Evolutionary conservation across 192 early-diverging fungal species (phyloP).

Genomic region (Phlyctochytrium bullatum): DNA sequence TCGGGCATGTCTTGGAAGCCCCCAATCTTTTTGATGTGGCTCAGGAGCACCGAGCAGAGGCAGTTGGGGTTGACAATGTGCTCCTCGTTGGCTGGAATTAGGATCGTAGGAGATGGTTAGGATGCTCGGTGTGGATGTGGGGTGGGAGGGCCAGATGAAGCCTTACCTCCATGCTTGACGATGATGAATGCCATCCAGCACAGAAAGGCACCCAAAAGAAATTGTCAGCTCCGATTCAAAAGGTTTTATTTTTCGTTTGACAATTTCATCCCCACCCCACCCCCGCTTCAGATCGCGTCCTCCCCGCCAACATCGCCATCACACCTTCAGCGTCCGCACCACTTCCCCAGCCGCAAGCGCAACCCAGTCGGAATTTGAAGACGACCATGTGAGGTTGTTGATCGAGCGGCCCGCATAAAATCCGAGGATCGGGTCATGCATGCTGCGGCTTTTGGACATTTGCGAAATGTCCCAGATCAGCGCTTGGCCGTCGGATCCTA

Average conservation of each 20-base stretch:
- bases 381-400: slow-evolving; percentile 82
- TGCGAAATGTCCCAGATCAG: slow-evolving; percentile 85
- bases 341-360: slow-evolving; percentile 81
- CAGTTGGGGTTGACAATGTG: slow-evolving; percentile 51
- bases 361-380: slow-evolving; percentile 79
- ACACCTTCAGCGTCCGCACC: slow-evolving; percentile 82
- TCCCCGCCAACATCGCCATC: too few species aligned
- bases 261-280: too few species aligned
- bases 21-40: slow-evolving; percentile 38
- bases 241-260: too few species aligned
- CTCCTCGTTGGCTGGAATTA: slow-evolving; percentile 55
- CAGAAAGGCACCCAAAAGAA: too few species aligned
- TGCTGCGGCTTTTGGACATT: slow-evolving; percentile 24
- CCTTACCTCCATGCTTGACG: too few species aligned
- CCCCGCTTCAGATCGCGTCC: too few species aligned
- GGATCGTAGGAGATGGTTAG: too few species aligned
- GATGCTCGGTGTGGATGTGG: too few species aligned
- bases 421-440: slow-evolving; percentile 65
- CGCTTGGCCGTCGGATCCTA: slow-evolving; percentile 86
- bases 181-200: too few species aligned
- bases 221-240: too few species aligned
- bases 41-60: slow-evolving; percentile 43
- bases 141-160: too few species aligned
- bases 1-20: slow-evolving; percentile 29
- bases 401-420: slow-evolving; percentile 76